These are phyloP conservation scores for Termitomyces sp. DNA, from an alignment of 768 basidiomycete genomes.

Conservation along the genomic window DNA sequence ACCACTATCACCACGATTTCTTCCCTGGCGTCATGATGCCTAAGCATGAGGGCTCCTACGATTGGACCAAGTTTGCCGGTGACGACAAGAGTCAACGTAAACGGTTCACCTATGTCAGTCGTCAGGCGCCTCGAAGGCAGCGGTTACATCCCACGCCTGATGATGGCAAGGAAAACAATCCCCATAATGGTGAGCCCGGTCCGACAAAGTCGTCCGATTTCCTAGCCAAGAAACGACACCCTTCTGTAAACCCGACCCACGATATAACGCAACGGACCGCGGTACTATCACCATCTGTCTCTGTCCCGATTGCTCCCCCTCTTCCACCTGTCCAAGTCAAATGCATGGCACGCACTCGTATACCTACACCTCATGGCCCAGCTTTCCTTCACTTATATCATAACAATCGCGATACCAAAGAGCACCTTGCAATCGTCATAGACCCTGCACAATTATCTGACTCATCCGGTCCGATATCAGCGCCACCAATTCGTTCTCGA, in stretches of 20 bases:
- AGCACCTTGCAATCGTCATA: conserved; percentile 93
- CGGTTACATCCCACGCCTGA: conserved; percentile 34
- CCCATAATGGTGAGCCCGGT: conserved; percentile 27
- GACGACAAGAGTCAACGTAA: conserved; percentile 41
- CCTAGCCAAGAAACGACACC: conserved; percentile 33
- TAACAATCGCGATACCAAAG: conserved; percentile 87
- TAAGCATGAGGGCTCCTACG: conserved; percentile 46
- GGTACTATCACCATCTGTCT: conserved; percentile 7
- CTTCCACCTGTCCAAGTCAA: conserved; percentile 57
- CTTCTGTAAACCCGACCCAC: conserved; percentile 21
- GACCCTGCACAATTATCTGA: conserved; percentile 80
- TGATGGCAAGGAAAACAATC: conserved; percentile 49
- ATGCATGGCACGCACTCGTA: conserved; percentile 96
- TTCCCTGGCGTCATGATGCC: conserved; percentile 54
- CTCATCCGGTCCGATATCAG: conserved; percentile 27
- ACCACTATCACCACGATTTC: conserved; percentile 83
- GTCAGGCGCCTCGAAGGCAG: conserved; percentile 67
- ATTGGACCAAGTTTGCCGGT: conserved; percentile 52
- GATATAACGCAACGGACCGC: conserved; percentile 23
- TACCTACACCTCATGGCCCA: conserved; percentile 93
- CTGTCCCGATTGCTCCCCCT: conserved; percentile 15
- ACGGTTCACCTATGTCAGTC: conserved; percentile 60
- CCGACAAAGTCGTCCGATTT: conserved; percentile 23
- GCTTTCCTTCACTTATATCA: conserved; percentile 94
- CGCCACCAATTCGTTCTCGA: conserved; percentile 71